phyloP scores from a whole-genome alignment of 2,329 filamentous ascomycete species.

The Penicillium psychrosexuale region DNA sequence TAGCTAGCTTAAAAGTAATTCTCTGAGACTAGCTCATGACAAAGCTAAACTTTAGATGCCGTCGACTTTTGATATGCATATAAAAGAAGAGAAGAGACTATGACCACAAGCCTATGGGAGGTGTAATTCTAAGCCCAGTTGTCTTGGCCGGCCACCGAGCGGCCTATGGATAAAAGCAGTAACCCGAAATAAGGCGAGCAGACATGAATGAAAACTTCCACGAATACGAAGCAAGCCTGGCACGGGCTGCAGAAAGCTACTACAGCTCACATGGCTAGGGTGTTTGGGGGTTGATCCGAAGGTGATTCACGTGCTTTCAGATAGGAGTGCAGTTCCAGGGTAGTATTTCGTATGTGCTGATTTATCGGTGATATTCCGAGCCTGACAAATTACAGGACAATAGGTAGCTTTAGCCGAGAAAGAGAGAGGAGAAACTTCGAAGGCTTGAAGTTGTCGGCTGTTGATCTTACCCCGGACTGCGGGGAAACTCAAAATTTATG shows the following conservation, averaged over 20 bases:
- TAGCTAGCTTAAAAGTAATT: neutral
- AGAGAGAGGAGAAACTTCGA: neutral
- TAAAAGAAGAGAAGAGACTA: neutral
- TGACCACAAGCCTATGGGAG: slow-evolving; percentile 1
- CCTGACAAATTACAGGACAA: neutral
- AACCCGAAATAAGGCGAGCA: slow-evolving; percentile 12
- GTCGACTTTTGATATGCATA: slow-evolving; percentile 10
- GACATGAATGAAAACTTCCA: slow-evolving; percentile 18
- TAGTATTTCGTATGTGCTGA: neutral
- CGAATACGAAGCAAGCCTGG: slow-evolving; percentile 17
- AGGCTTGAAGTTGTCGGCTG: neutral
- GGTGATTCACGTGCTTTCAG: neutral
- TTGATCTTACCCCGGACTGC: slow-evolving; percentile 8
- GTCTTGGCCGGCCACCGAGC: slow-evolving; percentile 5
- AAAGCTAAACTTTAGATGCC: neutral
- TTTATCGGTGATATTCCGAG: neutral
- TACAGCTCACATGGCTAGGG: slow-evolving; percentile 1
- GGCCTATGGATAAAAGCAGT: slow-evolving; percentile 4
- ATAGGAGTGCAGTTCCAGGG: neutral
- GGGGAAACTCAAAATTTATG: neutral
- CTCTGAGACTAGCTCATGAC: neutral
- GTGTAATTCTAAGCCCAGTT: slow-evolving; percentile 4
- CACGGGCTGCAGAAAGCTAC: neutral
- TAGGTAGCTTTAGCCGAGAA: neutral
- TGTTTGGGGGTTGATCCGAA: neutral